phyloP scores from a whole-genome alignment of 345 rosid genomes.

The Anacardium occidentale region DNA sequence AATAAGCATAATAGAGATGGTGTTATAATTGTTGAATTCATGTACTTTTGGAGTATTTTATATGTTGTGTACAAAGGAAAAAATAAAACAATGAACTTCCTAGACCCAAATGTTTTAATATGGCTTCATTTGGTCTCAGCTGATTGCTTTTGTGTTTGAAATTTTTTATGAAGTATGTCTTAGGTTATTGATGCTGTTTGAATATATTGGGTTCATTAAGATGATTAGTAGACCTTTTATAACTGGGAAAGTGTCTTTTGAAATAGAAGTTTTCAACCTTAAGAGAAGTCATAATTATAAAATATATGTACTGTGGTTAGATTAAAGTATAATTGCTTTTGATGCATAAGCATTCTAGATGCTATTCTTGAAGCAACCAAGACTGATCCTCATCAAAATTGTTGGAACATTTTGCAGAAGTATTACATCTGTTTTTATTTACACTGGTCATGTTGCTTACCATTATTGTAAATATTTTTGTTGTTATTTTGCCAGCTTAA shows the following conservation, averaged over 20 bases:
- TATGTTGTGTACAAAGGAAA: not conserved
- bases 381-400: no score
- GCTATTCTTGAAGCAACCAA: no score
- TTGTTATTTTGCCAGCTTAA: conserved; percentile 56
- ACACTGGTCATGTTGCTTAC: not conserved
- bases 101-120: not conserved
- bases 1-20: not conserved
- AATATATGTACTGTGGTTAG: no score
- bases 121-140: no score
- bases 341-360: no score
- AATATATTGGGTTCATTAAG: not conserved
- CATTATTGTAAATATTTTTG: not conserved
- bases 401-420: no score
- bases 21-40: not conserved
- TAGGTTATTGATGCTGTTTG: not conserved
- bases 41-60: not conserved
- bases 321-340: not conserved
- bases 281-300: not conserved
- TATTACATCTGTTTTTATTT: not conserved
- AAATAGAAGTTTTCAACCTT: not conserved
- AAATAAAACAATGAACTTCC: not conserved
- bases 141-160: not conserved
- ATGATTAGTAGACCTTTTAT: not conserved
- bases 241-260: not conserved
- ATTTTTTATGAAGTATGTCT: not conserved